Conservation (phyloP, 768 basidiomycete genomes). For the Megacollybia marginata region DNA sequence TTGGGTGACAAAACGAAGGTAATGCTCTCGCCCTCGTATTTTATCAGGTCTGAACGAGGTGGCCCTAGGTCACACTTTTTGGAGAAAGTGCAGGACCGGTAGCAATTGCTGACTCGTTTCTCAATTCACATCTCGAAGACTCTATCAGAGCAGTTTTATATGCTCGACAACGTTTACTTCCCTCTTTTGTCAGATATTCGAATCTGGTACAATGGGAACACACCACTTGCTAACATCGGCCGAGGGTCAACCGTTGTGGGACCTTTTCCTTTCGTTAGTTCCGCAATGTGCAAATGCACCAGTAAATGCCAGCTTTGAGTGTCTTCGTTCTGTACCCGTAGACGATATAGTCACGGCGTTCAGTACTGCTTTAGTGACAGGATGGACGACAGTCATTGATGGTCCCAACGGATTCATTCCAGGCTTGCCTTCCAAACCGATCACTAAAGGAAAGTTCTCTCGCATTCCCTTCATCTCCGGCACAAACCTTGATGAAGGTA, state of each 20-base stretch:
- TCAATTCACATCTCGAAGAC: slow-evolving; percentile 9
- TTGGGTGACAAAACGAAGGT: slow-evolving; percentile 42
- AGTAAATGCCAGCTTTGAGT: slow-evolving; percentile 24
- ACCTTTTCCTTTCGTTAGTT: slow-evolving; percentile 22
- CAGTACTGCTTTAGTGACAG: not conserved
- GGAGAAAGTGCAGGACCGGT: slow-evolving; percentile 31
- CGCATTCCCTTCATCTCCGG: slow-evolving; percentile 9
- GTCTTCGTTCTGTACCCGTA: slow-evolving; percentile 9
- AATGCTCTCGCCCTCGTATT: not conserved
- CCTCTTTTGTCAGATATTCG: slow-evolving; percentile 25
- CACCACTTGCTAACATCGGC: slow-evolving; percentile 20
- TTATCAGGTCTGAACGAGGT: not conserved
- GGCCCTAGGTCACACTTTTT: slow-evolving; percentile 20
- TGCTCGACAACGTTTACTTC: not conserved
- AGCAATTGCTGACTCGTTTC: slow-evolving; percentile 14
- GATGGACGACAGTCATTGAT: slow-evolving; percentile 4
- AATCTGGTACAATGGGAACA: slow-evolving; percentile 32
- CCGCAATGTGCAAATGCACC: slow-evolving; percentile 15
- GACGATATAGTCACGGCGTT: not conserved
- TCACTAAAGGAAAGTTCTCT: not conserved
- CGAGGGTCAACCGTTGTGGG: slow-evolving; percentile 18
- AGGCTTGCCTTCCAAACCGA: slow-evolving; percentile 3
- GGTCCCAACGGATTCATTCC: slow-evolving; percentile 5
- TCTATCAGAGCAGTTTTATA: slow-evolving; percentile 3
- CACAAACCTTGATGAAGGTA: slow-evolving; percentile 7